phyloP scores from a whole-genome alignment of 352 stramenopile species.

The Pilasporangium apinafurcum region DNA sequence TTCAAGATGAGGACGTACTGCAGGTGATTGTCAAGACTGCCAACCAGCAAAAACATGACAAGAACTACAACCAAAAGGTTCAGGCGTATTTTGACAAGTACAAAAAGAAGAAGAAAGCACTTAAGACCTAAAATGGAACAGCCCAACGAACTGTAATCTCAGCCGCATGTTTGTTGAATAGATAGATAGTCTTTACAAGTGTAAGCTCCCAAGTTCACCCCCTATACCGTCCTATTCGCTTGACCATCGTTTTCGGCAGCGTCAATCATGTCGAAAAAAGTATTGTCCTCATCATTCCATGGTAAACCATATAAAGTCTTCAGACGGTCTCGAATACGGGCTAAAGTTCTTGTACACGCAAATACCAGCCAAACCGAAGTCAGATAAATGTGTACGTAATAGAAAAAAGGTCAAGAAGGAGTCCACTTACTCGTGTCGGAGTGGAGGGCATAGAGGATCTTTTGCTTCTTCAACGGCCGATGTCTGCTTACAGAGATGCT shows the following conservation, averaged over 20 bases:
- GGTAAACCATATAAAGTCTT: conserved; percentile 41
- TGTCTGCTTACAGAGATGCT: conserved; percentile 25
- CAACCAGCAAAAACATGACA: conserved; percentile 97
- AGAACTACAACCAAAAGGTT: conserved; percentile 95
- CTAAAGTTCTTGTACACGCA: conserved; percentile 29
- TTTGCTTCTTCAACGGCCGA: neutral
- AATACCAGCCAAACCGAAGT: neutral
- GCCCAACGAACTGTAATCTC: neutral
- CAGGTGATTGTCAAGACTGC: conserved; percentile 98
- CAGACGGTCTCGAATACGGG: conserved; percentile 55
- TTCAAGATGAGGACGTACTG: conserved; percentile 98
- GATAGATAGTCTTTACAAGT: too few species aligned
- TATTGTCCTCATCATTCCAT: conserved; percentile 40
- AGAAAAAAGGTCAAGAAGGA: neutral
- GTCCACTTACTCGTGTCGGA: conserved; percentile 31
- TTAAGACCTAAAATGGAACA: conserved; percentile 62
- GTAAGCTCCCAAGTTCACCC: conserved; percentile 5
- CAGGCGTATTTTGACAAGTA: conserved; percentile 97
- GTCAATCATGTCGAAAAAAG: conserved; percentile 21
- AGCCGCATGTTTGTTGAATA: neutral
- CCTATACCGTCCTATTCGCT: neutral
- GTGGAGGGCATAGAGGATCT: conserved; percentile 14
- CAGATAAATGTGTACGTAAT: neutral
- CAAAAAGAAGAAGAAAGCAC: conserved; percentile 93
- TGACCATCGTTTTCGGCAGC: conserved; percentile 9